Base-by-base conservation (phyloP, 345 rosid species). In the Gossypium mustelinum region DNA sequence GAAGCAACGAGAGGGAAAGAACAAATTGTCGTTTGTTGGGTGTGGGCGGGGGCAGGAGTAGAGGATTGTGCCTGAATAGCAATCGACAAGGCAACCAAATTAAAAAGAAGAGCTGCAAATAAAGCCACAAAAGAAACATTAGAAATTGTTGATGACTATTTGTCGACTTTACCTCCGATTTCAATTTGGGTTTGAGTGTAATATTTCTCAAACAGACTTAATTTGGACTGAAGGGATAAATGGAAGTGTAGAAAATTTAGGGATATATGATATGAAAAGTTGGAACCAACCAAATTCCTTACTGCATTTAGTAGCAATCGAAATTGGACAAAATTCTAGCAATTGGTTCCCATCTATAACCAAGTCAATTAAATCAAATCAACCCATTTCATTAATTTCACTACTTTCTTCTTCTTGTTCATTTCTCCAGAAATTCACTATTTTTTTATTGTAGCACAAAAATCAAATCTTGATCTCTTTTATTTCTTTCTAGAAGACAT, bases 21-120 rank as follows among this genome's bases (percentile, higher is more conserved):
- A 20, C 76, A 71, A 22, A 94, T 97, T 97, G 57, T 94, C 95
- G 76, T 92, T 92, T 89, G 89, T 79, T 1, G 97, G 97, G 73
- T 85, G 24, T 1, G 97, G 97, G 73, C 85, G 20, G 92, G 94
- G n/a, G 97, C 86, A 9, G 97, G 94, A 78, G 90, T 85, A 9
- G 47, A 1, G 73, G 86, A 74, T 77, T 90, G 92, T 39, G 91
- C 95, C 27, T 75, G 88, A 72, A 70, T 74, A 43, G 86, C 77
- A 29, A 85, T 73, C 9, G 94, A 96, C 74, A 84, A 81, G 11
- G 80, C 79, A 75, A 73, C 24, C 56, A 86, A 68, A 79, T 81
- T 79, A 61, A 87, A 76, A 34, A 85, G 51, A 69, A 88, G 81
- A 57, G 74, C 79, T 17, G 79, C 44, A 8, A 68, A 78, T 62